Conservation (phyloP, 805 yeast species). For the Zygotorulaspora sp. region DNA sequence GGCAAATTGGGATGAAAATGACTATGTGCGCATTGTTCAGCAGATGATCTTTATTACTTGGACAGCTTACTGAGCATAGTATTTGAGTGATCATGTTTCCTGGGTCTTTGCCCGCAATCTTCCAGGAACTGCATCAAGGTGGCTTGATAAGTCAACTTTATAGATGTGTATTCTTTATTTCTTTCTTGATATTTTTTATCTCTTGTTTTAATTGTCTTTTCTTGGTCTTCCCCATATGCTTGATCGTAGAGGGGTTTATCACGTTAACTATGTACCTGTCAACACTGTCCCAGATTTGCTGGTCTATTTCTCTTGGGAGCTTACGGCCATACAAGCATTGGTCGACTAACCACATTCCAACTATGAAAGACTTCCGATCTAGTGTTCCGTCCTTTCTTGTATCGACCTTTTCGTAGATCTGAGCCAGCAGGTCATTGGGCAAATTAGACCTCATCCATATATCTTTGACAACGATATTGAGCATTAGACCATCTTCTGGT, state of each 20-base stretch:
- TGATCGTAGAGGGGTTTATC: slow-evolving; percentile 9
- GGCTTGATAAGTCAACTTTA: slow-evolving; percentile 3
- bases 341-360: slow-evolving; percentile 98
- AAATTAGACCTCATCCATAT: slow-evolving; percentile 79
- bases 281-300: slow-evolving; percentile 80
- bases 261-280: slow-evolving; percentile 27
- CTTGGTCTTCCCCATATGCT: slow-evolving; percentile 18
- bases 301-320: slow-evolving; percentile 65
- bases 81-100: no score
- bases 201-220: slow-evolving; percentile 25
- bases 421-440: slow-evolving; percentile 53
- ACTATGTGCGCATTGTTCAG: no score
- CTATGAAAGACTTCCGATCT: slow-evolving; percentile 75
- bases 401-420: slow-evolving; percentile 72
- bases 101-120: neutral
- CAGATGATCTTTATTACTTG: no score
- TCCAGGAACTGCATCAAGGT: neutral
- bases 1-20: no score
- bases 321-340: slow-evolving; percentile 93
- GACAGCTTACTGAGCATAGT: no score
- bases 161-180: slow-evolving; percentile 27
- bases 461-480: slow-evolving; percentile 56
- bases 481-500: slow-evolving; percentile 34
- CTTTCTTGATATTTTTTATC: slow-evolving; percentile 29
- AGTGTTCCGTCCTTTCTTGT: slow-evolving; percentile 65